phyloP scores from a whole-genome alignment of 2,329 filamentous ascomycete genomes.

The Sarocladium strictum region DNA sequence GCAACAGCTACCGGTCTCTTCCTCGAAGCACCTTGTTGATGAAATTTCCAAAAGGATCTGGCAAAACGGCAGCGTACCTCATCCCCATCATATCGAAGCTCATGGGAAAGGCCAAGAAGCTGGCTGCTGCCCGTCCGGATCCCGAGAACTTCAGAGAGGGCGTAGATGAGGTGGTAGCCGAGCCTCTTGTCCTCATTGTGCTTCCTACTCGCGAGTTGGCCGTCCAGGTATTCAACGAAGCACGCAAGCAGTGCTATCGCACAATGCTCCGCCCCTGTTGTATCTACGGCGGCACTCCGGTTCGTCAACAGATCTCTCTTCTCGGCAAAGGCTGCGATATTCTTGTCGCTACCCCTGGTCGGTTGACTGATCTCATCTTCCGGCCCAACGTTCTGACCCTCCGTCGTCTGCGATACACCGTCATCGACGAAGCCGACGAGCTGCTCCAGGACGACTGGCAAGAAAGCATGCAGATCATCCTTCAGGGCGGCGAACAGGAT shows the following conservation, averaged over 20 bases:
- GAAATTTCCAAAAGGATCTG: conserved; percentile 87
- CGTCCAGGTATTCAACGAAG: conserved; percentile 92
- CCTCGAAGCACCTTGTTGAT: too few relatives aligned
- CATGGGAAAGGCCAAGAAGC: conserved; percentile 92
- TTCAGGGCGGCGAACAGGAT: conserved; percentile 62
- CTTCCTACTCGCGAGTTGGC: conserved; percentile 85
- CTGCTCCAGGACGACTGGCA: conserved; percentile 78
- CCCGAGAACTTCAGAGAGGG: conserved; percentile 47
- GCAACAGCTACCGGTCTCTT: not conserved
- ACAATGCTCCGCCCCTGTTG: conserved; percentile 91
- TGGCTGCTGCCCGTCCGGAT: conserved; percentile 72
- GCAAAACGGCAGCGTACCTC: conserved; percentile 91
- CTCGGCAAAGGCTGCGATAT: conserved; percentile 83
- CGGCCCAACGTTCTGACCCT: conserved; percentile 64
- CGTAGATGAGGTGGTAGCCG: conserved; percentile 55
- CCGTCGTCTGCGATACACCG: conserved; percentile 68
- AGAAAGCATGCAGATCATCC: conserved; percentile 66
- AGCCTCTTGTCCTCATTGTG: conserved; percentile 82
- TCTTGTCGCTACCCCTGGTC: conserved; percentile 81
- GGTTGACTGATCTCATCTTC: conserved; percentile 77
- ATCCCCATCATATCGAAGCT: conserved; percentile 83
- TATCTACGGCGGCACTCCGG: conserved; percentile 76
- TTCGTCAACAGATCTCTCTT: conserved; percentile 63
- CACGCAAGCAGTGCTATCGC: conserved; percentile 86
- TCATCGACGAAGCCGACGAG: conserved; percentile 95